Conservation (phyloP, 306 rosid species). For the Vigna reflexopilosa region DNA sequence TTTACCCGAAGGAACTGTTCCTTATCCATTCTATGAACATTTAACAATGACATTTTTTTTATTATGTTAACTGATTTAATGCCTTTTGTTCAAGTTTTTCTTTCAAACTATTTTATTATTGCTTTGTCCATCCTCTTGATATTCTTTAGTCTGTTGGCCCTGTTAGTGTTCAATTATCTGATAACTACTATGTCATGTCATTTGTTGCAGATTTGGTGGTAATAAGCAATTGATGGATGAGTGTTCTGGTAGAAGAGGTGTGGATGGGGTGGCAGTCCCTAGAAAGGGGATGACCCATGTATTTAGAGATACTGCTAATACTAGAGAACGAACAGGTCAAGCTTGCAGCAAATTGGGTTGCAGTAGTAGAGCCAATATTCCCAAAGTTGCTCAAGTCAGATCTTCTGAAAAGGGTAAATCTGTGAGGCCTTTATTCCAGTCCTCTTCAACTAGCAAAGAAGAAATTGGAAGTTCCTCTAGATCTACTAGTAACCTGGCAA, state of each 20-base stretch:
- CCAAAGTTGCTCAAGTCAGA: slow-evolving; percentile 59
- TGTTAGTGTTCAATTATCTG: not conserved
- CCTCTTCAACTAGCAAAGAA: slow-evolving; percentile 68
- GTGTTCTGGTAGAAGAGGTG: slow-evolving; percentile 65
- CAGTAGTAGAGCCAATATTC: slow-evolving; percentile 59
- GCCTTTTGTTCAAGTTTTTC: not conserved
- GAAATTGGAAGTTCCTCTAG: slow-evolving; percentile 72
- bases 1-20: not conserved
- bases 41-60: not conserved
- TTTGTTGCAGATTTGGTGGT: slow-evolving; percentile 55
- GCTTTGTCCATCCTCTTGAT: not conserved
- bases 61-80: not conserved
- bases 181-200: slow-evolving; percentile 1
- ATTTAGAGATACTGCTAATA: slow-evolving; percentile 62
- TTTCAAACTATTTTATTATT: slow-evolving; percentile 12
- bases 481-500: slow-evolving; percentile 53
- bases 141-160: not conserved
- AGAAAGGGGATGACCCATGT: slow-evolving; percentile 61
- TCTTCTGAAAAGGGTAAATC: slow-evolving; percentile 61
- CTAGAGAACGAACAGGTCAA: slow-evolving; percentile 60
- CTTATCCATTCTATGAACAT: not conserved
- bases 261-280: slow-evolving; percentile 55
- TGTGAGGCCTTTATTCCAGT: slow-evolving; percentile 53
- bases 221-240: slow-evolving; percentile 66
- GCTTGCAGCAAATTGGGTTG: slow-evolving; percentile 61